phyloP scores from a whole-genome alignment of 225 moss, liverwort and hornwort genomes.

The Rhytidiadelphus loreus region DNA sequence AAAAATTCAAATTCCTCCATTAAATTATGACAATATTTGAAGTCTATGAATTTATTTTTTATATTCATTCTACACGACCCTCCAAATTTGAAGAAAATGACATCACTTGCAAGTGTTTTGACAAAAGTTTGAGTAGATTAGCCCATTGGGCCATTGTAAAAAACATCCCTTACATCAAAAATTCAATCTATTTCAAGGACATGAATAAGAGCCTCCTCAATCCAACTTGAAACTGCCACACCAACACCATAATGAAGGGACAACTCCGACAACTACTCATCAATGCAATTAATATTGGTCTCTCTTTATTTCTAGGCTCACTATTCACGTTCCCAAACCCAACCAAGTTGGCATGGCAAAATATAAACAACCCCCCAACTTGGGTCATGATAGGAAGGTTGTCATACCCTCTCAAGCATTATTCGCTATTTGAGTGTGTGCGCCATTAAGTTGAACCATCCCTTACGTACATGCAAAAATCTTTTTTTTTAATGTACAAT shows the following conservation, averaged over 20 bases:
- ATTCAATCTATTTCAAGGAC: background rate
- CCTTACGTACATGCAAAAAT: background rate
- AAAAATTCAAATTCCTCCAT: background rate
- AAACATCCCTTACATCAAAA: background rate
- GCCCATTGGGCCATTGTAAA: background rate
- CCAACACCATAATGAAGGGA: background rate
- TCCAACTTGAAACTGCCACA: background rate
- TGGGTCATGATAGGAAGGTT: background rate
- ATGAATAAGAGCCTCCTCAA: background rate
- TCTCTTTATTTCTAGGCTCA: fast-evolving
- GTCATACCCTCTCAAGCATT: background rate
- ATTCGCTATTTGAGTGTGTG: too few species aligned
- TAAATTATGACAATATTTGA: background rate
- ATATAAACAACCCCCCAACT: fast-evolving
- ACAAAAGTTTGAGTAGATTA: background rate
- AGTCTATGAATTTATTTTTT: background rate
- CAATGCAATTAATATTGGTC: background rate
- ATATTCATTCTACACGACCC: background rate
- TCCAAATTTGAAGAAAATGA: background rate
- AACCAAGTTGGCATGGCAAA: fast-evolving
- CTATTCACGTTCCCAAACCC: background rate
- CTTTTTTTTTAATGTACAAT: background rate
- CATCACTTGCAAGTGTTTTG: background rate
- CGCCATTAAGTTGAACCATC: background rate
- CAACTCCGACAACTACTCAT: fast-evolving